Evolutionary conservation across 495 filamentous ascomycete species (phyloP), one percentile per base, ranked within the genome.

Genomic region (Aspergillus asperescens): DNA sequence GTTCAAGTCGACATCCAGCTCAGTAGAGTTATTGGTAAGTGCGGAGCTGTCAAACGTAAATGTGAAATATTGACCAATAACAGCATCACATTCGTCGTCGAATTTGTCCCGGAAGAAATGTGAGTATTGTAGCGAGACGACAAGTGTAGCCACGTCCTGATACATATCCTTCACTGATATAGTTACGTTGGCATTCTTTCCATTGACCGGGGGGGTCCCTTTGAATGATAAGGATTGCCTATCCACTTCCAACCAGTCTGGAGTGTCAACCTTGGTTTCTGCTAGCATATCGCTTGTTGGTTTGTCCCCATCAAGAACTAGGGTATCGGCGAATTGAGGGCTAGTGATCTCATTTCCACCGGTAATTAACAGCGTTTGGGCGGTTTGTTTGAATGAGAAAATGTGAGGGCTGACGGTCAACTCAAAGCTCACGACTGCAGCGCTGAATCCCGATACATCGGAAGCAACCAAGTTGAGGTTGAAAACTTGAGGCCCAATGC

Each of bases 381-480:
- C 55, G 24, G 74, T 76, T 28, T 80, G 69, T 1, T 79, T 75
- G 60, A 87, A 87, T 9, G 72, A 73, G 39, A 93, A 67, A 44
- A 83, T 70, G 63, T 90, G 87, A 32, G 71, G 78, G 34, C 83
- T 85, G 40, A 95, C 80, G 1, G 83, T 72, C 18, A 96, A 72
- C 15, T 81, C 76, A 60, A 95, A 94, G 2, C 67, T 65, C 44
- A 81, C 57, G n/a, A 78, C 76, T 6, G 82, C 77, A 0, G 80
- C 87, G 28, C 83, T 77, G 65, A 90, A 95, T 5, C 88, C 89
- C 39, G 78, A 72, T 27, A 91, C 82, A 63, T 95, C 87, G 8
- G 87, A 92, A 10, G 87, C 89, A 43, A 93, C 80, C 10, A 95
- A 70, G 53, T 82, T 74, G 49, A 96, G 79, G 12, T 75, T 78